Percentiles rank a stretch among this genome's conserved stretches.
Conservation (phyloP, 1,139 yeast genomes). For the Magnusiomyces sp. region DNA sequence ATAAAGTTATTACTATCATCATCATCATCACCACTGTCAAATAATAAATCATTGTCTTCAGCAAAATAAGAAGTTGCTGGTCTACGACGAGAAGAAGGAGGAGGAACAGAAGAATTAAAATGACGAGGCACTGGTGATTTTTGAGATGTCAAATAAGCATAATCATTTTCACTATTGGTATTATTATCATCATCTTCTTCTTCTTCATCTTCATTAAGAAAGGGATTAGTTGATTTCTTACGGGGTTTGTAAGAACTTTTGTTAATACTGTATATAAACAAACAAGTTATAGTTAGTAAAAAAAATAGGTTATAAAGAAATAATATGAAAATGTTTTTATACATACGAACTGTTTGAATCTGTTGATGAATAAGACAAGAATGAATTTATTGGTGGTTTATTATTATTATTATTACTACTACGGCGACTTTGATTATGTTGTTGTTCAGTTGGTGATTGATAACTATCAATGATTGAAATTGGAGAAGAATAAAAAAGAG, state of each 20-base stretch:
- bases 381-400: constrained; percentile 1
- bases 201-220: constrained; percentile 10
- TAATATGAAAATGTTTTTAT: background rate
- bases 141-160: too few species aligned
- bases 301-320: background rate
- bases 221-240: constrained; percentile 12
- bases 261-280: background rate
- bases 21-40: constrained; percentile 5
- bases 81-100: background rate
- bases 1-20: background rate
- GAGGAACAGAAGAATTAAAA: background rate
- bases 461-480: background rate
- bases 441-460: background rate
- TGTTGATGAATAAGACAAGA: background rate
- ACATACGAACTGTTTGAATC: background rate
- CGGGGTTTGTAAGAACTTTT: background rate
- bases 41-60: background rate
- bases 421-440: background rate
- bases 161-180: background rate
- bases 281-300: background rate
- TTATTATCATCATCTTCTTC: background rate
- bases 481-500: constrained; percentile 6
- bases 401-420: background rate
- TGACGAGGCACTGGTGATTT: background rate
- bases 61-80: background rate